These are phyloP conservation scores for Lenwebbia sp. DNA, from an alignment of 345 rosid genomes.

Conservation along the genomic window DNA sequence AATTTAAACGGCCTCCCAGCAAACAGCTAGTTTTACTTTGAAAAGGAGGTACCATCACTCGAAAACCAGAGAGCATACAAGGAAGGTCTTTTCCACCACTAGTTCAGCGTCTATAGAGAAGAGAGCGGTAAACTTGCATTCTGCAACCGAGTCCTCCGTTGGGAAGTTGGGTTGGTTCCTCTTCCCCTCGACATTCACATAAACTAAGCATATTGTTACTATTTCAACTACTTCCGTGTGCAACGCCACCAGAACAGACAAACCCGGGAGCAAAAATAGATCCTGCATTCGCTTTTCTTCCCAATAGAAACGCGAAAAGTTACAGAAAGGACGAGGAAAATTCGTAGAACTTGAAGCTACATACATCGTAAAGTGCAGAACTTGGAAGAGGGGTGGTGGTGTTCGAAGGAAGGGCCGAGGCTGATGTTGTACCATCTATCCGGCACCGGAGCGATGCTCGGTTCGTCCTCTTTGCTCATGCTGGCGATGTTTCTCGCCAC, in stretches of 20 bases:
- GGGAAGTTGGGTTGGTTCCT: background rate
- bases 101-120: background rate
- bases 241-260: background rate
- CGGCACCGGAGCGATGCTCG: conserved; percentile 47
- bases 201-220: background rate
- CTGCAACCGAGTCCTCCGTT: background rate
- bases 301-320: background rate
- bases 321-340: background rate
- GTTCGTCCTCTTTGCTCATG: conserved; percentile 36
- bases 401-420: conserved; percentile 58
- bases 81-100: background rate
- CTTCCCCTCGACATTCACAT: background rate
- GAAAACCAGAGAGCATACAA: background rate
- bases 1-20: background rate
- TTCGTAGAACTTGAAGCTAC: background rate
- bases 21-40: background rate
- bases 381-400: conserved; percentile 25
- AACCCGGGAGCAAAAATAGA: background rate
- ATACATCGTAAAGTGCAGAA: conserved; percentile 71
- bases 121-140: background rate
- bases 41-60: background rate
- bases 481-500: background rate
- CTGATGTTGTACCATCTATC: conserved; percentile 58
- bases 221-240: background rate
- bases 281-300: background rate